These are phyloP conservation scores for Pleurotus citrinopileatus DNA, from an alignment of 768 basidiomycete species.

Conservation along the genomic window DNA sequence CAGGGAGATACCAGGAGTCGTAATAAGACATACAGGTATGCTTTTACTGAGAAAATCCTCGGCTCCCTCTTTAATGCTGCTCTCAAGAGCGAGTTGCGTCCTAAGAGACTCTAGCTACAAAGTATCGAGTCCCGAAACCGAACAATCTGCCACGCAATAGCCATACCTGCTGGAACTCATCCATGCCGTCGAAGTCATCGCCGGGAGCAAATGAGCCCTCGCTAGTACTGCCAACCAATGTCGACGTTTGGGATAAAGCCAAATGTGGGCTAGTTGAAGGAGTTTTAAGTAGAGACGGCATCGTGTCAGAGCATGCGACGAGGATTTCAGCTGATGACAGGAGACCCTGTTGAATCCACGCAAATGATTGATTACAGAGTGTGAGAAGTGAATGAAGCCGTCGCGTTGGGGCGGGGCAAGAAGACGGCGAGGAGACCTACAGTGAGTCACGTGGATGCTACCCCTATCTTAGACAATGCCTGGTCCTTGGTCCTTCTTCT, in stretches of 20 bases:
- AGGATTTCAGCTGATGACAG: no score
- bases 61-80: conserved; percentile 86
- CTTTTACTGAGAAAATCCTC: conserved; percentile 81
- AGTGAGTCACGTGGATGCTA: no score
- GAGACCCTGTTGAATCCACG: no score
- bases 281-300: conserved; percentile 19
- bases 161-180: conserved; percentile 41
- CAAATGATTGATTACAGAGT: no score
- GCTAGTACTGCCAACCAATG: conserved; percentile 16
- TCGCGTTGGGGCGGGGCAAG: no score
- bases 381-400: no score
- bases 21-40: conserved; percentile 39
- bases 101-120: conserved; percentile 64
- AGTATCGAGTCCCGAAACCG: neutral
- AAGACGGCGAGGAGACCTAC: no score
- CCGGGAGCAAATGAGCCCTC: conserved; percentile 17
- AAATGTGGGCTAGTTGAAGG: conserved; percentile 14
- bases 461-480: no score
- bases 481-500: no score
- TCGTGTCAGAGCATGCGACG: no score
- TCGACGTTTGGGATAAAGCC: conserved; percentile 13
- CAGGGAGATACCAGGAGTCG: neutral
- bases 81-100: conserved; percentile 69
- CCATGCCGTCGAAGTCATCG: conserved; percentile 45
- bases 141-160: neutral